Base-by-base conservation (phyloP, 306 rosid genomes). In the Alnus glutinosa region DNA sequence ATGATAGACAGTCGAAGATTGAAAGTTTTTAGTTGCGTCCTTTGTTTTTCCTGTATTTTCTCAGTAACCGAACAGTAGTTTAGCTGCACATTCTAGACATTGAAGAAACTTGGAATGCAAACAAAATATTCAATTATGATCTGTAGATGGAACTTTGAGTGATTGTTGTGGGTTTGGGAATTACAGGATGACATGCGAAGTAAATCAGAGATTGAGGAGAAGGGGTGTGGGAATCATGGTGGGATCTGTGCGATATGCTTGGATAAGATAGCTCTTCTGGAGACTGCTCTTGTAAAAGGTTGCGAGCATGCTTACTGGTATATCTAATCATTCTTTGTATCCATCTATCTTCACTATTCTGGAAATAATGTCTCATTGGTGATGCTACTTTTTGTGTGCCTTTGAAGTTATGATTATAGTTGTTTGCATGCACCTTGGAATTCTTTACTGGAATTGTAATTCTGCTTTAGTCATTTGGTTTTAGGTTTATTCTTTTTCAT, bases 301-400 rank as follows among this genome's bases (percentile, higher is more conserved):
- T 93, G 98, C 92, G 97, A 93, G 91, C 98, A 93, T 79, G 96
- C 95, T n/a, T 93, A 93, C 90, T 91, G 98, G 97, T 93, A 82
- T 76, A 91, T 92, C 87, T 74, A 54, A 83, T 47, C 73, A 7
- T 64, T 81, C 83, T 80, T 76, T 82, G 28, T 18, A 5, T 7
- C 58, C 51, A 2, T 71, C 66, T 15, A 30, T 42, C 71, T 76
- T 67, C 19, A 51, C 61, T 64, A 9, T 44, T 72, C 58, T 51
- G 67, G 49, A 57, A 46, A 55, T 48, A 34, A 11, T 78, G 59
- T 46, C 54, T 76, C 23, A 4, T 85, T 61, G 74, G 55, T 75
- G 62, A 28, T 59, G 34, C 37, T 28, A 23, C 34, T 59, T 3
- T 49, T 42, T 4, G 30, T 16, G 28, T 58, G n/a, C 66, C 30